phyloP scores from a whole-genome alignment of 1,284 basidiomycete genomes.

The Leccinum variabile region DNA sequence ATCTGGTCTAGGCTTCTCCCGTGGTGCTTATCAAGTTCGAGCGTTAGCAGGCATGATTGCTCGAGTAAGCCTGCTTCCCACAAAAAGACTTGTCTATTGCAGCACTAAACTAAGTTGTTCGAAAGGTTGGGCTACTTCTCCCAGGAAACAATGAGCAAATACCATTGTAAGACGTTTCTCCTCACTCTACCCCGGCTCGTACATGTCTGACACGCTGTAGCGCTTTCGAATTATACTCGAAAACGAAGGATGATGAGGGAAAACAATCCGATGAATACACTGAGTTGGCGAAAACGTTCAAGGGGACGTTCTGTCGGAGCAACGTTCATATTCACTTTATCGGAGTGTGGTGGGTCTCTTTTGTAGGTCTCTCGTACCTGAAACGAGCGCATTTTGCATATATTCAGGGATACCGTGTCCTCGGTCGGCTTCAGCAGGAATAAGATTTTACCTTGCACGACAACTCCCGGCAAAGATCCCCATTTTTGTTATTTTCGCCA shows the following conservation, averaged over 20 bases:
- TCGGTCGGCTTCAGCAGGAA: constrained; percentile 37
- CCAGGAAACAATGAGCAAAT: constrained; percentile 40
- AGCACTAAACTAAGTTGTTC: neutral
- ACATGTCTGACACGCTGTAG: constrained; percentile 15
- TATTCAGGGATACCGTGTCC: constrained; percentile 34
- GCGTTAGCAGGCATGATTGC: constrained; percentile 40
- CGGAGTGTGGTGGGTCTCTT: constrained; percentile 36
- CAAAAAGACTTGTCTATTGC: no score
- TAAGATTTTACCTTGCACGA: neutral
- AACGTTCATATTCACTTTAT: constrained; percentile 38
- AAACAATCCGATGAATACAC: constrained; percentile 5
- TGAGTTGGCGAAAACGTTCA: constrained; percentile 26
- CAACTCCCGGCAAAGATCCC: no score
- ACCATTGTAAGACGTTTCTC: constrained; percentile 32
- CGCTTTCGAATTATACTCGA: constrained; percentile 34
- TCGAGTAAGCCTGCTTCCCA: constrained; percentile 23
- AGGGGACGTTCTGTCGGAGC: constrained; percentile 28
- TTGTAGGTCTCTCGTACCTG: neutral
- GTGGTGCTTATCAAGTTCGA: constrained; percentile 42
- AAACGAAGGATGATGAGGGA: constrained; percentile 22
- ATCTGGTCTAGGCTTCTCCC: constrained; percentile 38
- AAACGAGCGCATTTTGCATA: neutral
- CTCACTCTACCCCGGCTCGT: no score
- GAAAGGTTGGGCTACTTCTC: constrained; percentile 38
- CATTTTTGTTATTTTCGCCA: no score